Percentiles rank a stretch among this genome's conserved stretches.
These are phyloP conservation scores for Dunaliella salina DNA, from an alignment of 163 green algal genomes.

Conservation along the genomic window DNA sequence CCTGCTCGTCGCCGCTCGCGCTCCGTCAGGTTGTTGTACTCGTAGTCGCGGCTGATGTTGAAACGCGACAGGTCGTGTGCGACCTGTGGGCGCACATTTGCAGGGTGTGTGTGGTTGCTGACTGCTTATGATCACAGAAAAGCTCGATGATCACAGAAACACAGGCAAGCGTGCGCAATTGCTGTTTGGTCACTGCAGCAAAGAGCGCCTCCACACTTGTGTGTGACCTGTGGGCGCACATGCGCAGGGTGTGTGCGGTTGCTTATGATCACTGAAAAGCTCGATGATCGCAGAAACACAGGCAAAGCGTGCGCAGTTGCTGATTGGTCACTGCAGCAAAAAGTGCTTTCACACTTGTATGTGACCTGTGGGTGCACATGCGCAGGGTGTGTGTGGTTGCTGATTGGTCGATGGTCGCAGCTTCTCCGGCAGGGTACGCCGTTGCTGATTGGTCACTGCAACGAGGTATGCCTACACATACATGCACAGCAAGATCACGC, in stretches of 20 bases:
- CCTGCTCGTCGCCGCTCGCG: not conserved
- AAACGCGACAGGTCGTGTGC: not conserved
- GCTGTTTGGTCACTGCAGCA: not conserved
- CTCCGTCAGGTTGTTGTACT: slow-evolving; percentile 2
- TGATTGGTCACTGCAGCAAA: too few relatives aligned
- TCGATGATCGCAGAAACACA: too few relatives aligned
- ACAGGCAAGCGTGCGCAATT: not conserved
- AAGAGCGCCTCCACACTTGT: not conserved
- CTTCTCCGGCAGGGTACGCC: not conserved
- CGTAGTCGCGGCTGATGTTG: slow-evolving; percentile 6
- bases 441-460: not conserved
- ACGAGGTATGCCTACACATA: too few relatives aligned
- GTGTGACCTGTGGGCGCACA: not conserved
- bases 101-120: not conserved
- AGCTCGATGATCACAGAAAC: too few relatives aligned
- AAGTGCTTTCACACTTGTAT: too few relatives aligned
- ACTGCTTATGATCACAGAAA: not conserved
- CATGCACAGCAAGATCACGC: too few relatives aligned
- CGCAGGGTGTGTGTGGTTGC: not conserved
- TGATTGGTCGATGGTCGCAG: not conserved
- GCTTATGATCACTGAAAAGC: too few relatives aligned
- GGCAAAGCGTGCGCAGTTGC: not conserved
- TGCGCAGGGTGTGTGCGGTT: not conserved
- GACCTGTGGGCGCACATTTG: not conserved
- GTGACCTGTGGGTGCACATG: not conserved